Base-by-base conservation (phyloP, 805 yeast genomes). In the Myxozyma monticola region DNA sequence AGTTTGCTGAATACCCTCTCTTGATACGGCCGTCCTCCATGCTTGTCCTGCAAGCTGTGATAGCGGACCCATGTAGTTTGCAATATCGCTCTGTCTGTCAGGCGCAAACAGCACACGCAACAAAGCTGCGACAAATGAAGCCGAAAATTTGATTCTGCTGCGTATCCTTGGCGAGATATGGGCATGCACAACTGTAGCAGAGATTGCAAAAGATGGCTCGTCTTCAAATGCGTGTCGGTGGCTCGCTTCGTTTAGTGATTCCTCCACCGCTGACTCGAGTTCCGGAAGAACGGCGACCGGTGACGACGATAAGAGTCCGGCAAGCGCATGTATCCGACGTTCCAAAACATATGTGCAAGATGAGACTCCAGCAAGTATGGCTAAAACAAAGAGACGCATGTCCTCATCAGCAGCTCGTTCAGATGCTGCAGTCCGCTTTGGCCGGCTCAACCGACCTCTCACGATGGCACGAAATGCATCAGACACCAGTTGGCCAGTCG, bases 401-500 rank as follows among this genome's bases (percentile, higher is more conserved):
- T 42, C 48, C 14, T 33, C 29, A n/a, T 30, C 30, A 5, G 40
- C 28, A 12, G 49, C 30, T 4, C 15, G 15, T 21, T 38, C 30
- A 5, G 21, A 4, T 10, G 20, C 10, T 25, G 33, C n/a, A 12
- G 38, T 10, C 25, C n/a, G 9, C 17, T 30, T 8, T n/a, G 42
- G 26, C 18, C 25, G 26, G 20, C 22, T 26, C 10, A 36, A 18
- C 5, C 51, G 50, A 14, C 34, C 39, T 21, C 39, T 45, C 37
- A 45, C 37, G 7, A 33, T 44, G 7, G 55, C 15, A 17, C 47
- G 20, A 31, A 51, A 51, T 5, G 42, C 48, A 18, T 47, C 47
- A 17, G 29, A 20, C 2, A 51, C 55, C 14, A 22, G 34, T 15
- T 38, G 25, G 8, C 48, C 50, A 6, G 33, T 17, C 17, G 29